Conservation (phyloP, 202 grass and related monocot species). For the Eragrostis tef region DNA sequence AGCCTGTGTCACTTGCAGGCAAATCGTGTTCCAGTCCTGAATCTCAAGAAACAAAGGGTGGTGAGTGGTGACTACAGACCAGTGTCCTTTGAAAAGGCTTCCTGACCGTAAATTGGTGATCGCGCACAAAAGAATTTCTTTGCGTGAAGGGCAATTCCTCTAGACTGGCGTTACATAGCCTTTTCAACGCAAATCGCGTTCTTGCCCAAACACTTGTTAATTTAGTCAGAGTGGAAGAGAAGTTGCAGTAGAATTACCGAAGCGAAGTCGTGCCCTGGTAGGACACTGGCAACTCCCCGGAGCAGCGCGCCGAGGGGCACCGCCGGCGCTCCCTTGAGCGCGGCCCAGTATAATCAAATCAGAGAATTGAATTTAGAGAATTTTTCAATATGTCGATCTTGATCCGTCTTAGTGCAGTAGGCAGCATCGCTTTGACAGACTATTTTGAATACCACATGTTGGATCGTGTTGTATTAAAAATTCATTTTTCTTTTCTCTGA, state of each 20-base stretch:
- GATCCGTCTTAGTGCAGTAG: too few species aligned
- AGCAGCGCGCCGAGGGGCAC: slow-evolving; percentile 71
- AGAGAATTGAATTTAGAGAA: too few species aligned
- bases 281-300: slow-evolving; percentile 45
- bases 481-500: too few species aligned
- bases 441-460: too few species aligned
- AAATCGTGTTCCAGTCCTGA: not conserved
- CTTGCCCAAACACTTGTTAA: not conserved
- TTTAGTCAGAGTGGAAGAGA: not conserved
- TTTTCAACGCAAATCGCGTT: not conserved
- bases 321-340: slow-evolving; percentile 34
- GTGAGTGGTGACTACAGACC: not conserved
- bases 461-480: too few species aligned
- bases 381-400: too few species aligned
- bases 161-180: not conserved
- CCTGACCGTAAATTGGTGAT: not conserved
- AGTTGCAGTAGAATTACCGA: slow-evolving; percentile 59
- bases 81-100: not conserved
- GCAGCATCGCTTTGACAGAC: too few species aligned
- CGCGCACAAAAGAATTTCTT: not conserved
- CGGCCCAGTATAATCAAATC: not conserved
- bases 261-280: slow-evolving; percentile 82
- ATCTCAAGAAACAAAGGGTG: not conserved
- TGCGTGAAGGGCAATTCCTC: not conserved
- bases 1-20: not conserved